Base-by-base conservation (phyloP, 176 grass and related monocot genomes). In the Eragrostis curvula region DNA sequence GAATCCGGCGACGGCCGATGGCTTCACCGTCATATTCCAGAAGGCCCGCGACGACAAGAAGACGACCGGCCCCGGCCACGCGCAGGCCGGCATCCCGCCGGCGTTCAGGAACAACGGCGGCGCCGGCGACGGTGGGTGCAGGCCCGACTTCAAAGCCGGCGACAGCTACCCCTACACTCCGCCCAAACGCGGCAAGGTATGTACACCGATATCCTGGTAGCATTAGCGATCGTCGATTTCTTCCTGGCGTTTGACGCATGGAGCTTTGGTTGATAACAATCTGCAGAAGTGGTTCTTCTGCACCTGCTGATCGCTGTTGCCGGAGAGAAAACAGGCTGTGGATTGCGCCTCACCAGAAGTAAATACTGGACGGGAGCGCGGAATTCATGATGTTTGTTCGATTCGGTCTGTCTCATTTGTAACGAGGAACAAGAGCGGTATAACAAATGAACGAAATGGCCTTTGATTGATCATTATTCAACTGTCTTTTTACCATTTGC, bases 1-100 rank as follows among this genome's bases (percentile, higher is more conserved):
- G 65, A 88, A 94, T 23, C 88, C 88, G 23, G 83, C 88, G 14
- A 50, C 88, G 16, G 70, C 88, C 41, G 92, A 91, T 30, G 85
- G 85, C 74, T 94, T 94, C 81, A 94, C 88, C 79, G 88, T 94
- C 74, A 88, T 94, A 45, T 94, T 94, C 78, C 87, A 94, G 70
- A 91, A 81, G 53, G 88, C 91, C 52, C 85, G 82, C 60, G 85
- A 94, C 53, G 79, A 77, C 55, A 94, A 94, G 88, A 94, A 88
- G 75, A 85, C 68, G 20, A 59, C 87, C 79, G 79, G 79, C 49
- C 84, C 73, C 16, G 83, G 49, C 10, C 9, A 69, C 70, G 40
- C 27, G 9, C 41, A 23, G 8, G n/a, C 56, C 0, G 71, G 46
- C 48, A 77, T 89, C 11, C 79, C 83, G 23, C 79, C 83, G 73